Percentiles rank a stretch among this genome's conserved stretches.
phyloP scores from a whole-genome alignment of 192 early-diverging fungal species.

The Obelidium mucronatum region DNA sequence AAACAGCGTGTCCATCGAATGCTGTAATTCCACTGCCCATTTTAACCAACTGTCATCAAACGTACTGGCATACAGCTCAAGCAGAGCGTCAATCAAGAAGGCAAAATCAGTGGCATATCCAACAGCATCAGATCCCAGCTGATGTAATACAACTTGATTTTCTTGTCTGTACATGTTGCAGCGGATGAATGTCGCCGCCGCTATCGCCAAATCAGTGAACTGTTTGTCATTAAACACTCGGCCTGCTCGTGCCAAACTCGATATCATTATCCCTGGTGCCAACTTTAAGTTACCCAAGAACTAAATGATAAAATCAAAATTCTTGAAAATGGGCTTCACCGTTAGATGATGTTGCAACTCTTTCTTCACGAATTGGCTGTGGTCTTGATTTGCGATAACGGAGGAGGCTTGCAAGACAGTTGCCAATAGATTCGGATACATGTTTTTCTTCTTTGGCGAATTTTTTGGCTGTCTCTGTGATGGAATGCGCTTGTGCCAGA shows the following conservation, averaged over 20 bases:
- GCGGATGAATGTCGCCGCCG: constrained; percentile 57
- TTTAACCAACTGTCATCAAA: constrained; percentile 61
- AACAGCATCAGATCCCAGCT: constrained; percentile 39
- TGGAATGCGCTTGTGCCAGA: constrained; percentile 47
- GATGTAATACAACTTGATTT: constrained; percentile 43
- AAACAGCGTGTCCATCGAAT: constrained; percentile 59
- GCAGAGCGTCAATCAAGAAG: constrained; percentile 57
- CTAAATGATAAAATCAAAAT: too few relatives aligned
- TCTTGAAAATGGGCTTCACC: too few relatives aligned
- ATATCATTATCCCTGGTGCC: constrained; percentile 66
- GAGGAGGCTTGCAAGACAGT: constrained; percentile 46
- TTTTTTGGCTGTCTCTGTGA: constrained; percentile 49
- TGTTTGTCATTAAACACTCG: constrained; percentile 40
- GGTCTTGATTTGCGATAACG: constrained; percentile 45
- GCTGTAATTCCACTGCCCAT: constrained; percentile 66
- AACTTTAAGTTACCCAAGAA: too few relatives aligned
- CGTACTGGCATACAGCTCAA: constrained; percentile 64
- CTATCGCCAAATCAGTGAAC: constrained; percentile 46
- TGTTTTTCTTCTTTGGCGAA: constrained; percentile 40
- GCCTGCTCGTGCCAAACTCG: constrained; percentile 52
- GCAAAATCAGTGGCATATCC: constrained; percentile 71
- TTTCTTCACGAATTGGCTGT: constrained; percentile 66
- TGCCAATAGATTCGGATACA: constrained; percentile 34
- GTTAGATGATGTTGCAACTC: constrained; percentile 68
- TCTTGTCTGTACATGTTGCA: constrained; percentile 51